A percentile compares a stretch with the other conserved stretches of the same genome.
phyloP scores from a whole-genome alignment of 208 protist species.

The Zelonia costaricensis region DNA sequence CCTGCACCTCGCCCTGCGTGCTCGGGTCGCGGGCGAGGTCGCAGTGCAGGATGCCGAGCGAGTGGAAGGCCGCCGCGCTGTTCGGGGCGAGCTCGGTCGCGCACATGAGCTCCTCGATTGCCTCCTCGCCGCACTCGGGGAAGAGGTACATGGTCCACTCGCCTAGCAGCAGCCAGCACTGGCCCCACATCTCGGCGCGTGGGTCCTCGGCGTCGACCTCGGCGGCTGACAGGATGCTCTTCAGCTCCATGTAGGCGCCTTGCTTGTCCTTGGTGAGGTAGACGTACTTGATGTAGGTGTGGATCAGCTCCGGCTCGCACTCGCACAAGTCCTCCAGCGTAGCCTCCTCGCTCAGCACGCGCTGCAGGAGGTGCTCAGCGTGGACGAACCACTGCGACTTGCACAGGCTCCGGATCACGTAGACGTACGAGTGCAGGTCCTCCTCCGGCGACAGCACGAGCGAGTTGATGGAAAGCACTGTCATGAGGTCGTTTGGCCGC shows the following conservation, averaged over 20 bases:
- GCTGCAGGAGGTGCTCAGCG: constrained; percentile 67
- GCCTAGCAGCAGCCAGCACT: constrained; percentile 83
- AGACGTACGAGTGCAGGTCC: constrained; percentile 95
- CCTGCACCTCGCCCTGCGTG: constrained; percentile 57
- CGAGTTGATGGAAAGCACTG: constrained; percentile 95
- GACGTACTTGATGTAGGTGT: constrained; percentile 84
- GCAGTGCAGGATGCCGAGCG: constrained; percentile 86
- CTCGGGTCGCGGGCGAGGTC: constrained; percentile 76
- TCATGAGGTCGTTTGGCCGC: constrained; percentile 93
- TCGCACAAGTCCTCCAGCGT: constrained; percentile 47
- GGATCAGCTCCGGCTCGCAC: constrained; percentile 82
- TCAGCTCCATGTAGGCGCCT: constrained; percentile 68
- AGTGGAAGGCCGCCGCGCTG: constrained; percentile 84
- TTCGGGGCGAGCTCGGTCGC: constrained; percentile 72
- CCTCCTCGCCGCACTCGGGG: constrained; percentile 74
- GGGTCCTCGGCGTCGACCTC: constrained; percentile 37
- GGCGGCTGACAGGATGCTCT: constrained; percentile 60
- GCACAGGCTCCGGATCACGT: constrained; percentile 93
- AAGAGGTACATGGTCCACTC: constrained; percentile 89
- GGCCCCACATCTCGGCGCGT: constrained; percentile 70
- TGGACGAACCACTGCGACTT: constrained; percentile 80
- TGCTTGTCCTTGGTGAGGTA: constrained; percentile 61
- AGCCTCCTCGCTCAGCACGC: constrained; percentile 42
- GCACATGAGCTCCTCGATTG: constrained; percentile 69
- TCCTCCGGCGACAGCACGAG: constrained; percentile 93